phyloP scores from a whole-genome alignment of 495 filamentous ascomycete species.

The Aspergillus affinis region DNA sequence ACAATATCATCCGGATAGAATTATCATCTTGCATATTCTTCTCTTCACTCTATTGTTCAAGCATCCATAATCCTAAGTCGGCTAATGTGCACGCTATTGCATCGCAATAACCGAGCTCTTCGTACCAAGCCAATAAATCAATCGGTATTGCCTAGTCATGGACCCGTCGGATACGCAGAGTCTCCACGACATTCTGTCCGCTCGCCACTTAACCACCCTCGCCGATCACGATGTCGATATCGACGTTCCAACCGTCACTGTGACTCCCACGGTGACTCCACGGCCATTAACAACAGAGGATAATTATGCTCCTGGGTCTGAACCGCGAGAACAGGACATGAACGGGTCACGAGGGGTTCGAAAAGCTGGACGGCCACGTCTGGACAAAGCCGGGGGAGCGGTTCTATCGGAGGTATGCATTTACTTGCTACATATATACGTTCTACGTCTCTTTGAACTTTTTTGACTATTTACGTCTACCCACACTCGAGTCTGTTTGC shows the following conservation, averaged over 20 bases:
- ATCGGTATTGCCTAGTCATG: no score
- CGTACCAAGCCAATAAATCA: no score
- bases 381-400: not conserved
- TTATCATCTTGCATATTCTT: not conserved
- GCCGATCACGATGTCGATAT: not conserved
- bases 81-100: no score
- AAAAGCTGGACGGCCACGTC: not conserved
- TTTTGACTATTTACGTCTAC: no score
- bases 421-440: no score
- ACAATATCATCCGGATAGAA: not conserved
- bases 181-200: not conserved
- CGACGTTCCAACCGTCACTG: not conserved
- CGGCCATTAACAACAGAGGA: no score
- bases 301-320: not conserved
- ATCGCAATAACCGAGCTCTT: no score
- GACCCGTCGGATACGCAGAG: not conserved
- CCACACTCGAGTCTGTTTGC: no score
- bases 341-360: not conserved
- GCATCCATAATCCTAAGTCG: no score
- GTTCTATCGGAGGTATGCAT: not conserved
- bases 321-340: not conserved
- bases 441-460: no score
- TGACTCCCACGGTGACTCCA: not conserved
- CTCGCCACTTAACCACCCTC: not conserved
- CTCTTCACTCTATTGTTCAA: no score